These are phyloP conservation scores for Botryococcus braunii DNA, from an alignment of 163 green algal genomes.

Conservation along the genomic window DNA sequence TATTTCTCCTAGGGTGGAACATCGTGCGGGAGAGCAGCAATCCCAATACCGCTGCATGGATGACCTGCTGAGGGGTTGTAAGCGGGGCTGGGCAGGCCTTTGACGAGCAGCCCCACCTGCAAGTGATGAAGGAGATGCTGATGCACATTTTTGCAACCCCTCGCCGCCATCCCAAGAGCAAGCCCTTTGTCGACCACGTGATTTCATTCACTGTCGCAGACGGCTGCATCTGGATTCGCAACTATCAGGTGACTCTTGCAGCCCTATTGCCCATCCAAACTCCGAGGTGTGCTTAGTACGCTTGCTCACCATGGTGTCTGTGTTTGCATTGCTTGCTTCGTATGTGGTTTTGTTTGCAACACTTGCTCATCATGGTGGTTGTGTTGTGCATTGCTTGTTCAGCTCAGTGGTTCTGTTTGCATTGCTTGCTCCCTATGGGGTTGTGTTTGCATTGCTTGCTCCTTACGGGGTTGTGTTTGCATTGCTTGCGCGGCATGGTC, in stretches of 20 bases:
- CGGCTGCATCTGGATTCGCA: slow-evolving; percentile 88
- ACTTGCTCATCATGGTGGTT: too few relatives aligned
- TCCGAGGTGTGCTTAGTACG: too few relatives aligned
- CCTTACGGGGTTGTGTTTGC: too few relatives aligned
- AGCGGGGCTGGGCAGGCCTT: slow-evolving; percentile 52
- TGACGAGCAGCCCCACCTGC: slow-evolving; percentile 76
- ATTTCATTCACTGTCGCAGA: slow-evolving; percentile 85
- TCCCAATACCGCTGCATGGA: not conserved
- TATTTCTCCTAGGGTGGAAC: not conserved
- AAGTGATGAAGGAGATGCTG: slow-evolving; percentile 91
- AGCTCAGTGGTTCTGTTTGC: too few relatives aligned
- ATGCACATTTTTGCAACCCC: slow-evolving; percentile 85
- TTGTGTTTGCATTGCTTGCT: too few relatives aligned
- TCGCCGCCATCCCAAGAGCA: slow-evolving; percentile 77
- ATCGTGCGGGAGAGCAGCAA: not conserved
- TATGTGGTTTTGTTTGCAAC: too few relatives aligned
- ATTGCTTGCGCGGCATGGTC: too few relatives aligned
- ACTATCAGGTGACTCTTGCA: slow-evolving; percentile 99
- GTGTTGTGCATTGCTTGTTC: too few relatives aligned
- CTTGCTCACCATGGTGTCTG: too few relatives aligned
- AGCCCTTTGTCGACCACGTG: slow-evolving; percentile 98
- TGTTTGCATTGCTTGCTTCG: too few relatives aligned
- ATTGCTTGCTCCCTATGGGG: too few relatives aligned
- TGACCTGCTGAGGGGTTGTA: not conserved
- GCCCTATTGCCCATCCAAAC: too few relatives aligned